Percentiles rank a stretch among this genome's conserved stretches.
phyloP scores from a whole-genome alignment of 805 yeast species.

The Alloascoidea hylecoeti region DNA sequence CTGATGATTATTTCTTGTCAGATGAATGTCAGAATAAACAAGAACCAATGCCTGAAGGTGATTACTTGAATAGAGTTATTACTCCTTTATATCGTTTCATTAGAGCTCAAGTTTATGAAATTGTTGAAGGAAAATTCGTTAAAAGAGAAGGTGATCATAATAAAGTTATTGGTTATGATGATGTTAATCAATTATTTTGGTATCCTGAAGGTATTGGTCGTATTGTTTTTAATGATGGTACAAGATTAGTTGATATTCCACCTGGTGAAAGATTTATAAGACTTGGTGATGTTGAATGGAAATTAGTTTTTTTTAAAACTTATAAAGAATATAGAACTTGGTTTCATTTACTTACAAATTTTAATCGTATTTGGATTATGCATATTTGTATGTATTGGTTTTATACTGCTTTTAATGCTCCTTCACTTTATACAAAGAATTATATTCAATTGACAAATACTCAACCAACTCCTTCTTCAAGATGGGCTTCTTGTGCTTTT shows the following conservation, averaged over 20 bases:
- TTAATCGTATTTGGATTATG: conserved; percentile 96
- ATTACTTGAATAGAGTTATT: conserved; percentile 79
- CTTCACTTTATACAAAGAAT: conserved; percentile 77
- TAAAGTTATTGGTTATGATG: conserved; percentile 72
- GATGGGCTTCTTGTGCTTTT: conserved; percentile 87
- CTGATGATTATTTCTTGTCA: conserved; percentile 76
- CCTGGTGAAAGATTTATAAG: conserved; percentile 78
- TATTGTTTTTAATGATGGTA: conserved; percentile 82
- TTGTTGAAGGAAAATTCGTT: conserved; percentile 36
- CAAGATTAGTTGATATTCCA: conserved; percentile 83
- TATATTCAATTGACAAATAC: conserved; percentile 74
- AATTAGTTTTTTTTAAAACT: conserved; percentile 85
- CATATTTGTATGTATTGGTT: conserved; percentile 89
- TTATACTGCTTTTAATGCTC: conserved; percentile 87
- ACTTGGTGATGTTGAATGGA: conserved; percentile 90
- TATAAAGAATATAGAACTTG: conserved; percentile 94
- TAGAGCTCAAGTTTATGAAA: conserved; percentile 53
- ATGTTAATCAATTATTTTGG: conserved; percentile 98
- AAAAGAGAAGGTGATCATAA: conserved; percentile 61
- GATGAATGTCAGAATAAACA: conserved; percentile 76
- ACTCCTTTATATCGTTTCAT: conserved; percentile 73
- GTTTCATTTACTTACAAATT: conserved; percentile 90
- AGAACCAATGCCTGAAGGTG: conserved; percentile 37
- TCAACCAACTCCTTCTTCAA: conserved; percentile 78
- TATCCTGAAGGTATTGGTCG: conserved; percentile 97